Evolutionary conservation across 495 filamentous ascomycete species (phyloP).

Genomic region (Neurospora sp.): DNA sequence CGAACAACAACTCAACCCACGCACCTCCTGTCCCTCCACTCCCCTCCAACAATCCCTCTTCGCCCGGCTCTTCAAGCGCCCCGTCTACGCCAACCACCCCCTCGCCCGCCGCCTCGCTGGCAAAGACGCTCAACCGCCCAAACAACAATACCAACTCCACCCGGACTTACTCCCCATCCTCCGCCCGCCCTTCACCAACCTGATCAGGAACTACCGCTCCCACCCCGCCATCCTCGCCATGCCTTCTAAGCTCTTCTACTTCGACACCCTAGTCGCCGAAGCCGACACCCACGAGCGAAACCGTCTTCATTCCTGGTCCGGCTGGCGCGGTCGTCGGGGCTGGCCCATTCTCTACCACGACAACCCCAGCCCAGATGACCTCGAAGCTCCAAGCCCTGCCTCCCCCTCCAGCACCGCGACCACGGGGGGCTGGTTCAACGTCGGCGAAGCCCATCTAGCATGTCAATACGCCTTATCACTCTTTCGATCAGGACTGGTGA

Average conservation of each 20-base stretch:
- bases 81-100: constrained; percentile 41
- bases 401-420: not conserved
- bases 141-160: constrained; percentile 5
- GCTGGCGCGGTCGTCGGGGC: constrained; percentile 32
- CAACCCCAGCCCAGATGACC: constrained; percentile 37
- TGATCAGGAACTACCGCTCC: constrained; percentile 50
- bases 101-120: constrained; percentile 25
- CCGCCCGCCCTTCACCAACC: constrained; percentile 42
- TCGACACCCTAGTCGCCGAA: constrained; percentile 42
- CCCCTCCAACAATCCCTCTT: constrained; percentile 39
- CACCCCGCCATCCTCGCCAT: constrained; percentile 47
- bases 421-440: constrained; percentile 43
- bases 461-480: constrained; percentile 32
- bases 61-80: constrained; percentile 37
- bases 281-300: constrained; percentile 20
- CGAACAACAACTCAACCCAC: constrained; percentile 43
- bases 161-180: constrained; percentile 17
- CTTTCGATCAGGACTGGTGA: constrained; percentile 23
- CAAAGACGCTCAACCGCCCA: not conserved
- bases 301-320: constrained; percentile 29
- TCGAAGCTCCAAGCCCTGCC: no score
- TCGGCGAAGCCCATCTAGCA: constrained; percentile 36
- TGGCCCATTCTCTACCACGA: constrained; percentile 43
- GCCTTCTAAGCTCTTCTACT: constrained; percentile 43
- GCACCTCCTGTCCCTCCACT: constrained; percentile 29